A percentile compares a stretch with the other conserved stretches of the same genome.
These are phyloP conservation scores for Cryoendolithus antarcticus DNA, from an alignment of 2,329 filamentous ascomycete species.

Conservation along the genomic window DNA sequence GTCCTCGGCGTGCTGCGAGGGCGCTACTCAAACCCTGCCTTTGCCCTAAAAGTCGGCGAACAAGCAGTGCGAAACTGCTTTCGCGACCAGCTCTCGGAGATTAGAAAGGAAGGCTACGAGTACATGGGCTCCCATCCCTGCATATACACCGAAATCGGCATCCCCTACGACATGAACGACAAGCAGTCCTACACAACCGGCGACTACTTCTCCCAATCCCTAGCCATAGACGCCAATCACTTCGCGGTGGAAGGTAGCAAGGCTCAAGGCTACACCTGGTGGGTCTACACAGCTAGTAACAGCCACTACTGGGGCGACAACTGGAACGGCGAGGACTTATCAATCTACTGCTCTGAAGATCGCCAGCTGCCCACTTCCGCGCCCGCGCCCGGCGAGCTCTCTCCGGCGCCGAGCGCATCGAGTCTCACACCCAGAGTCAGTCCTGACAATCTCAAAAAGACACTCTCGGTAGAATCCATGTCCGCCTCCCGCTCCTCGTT, in stretches of 20 bases:
- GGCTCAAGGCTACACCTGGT: conserved; percentile 77
- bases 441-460: conserved; percentile 62
- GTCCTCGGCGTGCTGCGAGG: conserved; percentile 85
- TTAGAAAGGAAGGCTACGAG: conserved; percentile 76
- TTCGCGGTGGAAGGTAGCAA: conserved; percentile 77
- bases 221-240: conserved; percentile 92
- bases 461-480: conserved; percentile 48
- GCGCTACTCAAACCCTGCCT: conserved; percentile 74
- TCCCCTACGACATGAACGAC: conserved; percentile 97
- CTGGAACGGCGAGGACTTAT: conserved; percentile 96
- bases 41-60: conserved; percentile 87
- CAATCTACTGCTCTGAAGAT: conserved; percentile 79
- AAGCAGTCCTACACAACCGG: conserved; percentile 92
- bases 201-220: conserved; percentile 83
- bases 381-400: conserved; percentile 27
- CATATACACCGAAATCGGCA: conserved; percentile 87
- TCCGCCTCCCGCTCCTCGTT: conserved; percentile 7
- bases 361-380: conserved; percentile 40
- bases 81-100: conserved; percentile 69
- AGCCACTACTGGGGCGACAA: conserved; percentile 80
- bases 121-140: conserved; percentile 82
- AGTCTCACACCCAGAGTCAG: conserved; percentile 46
- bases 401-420: conserved; percentile 35
- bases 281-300: conserved; percentile 77
- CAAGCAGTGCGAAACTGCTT: conserved; percentile 90